These are phyloP conservation scores for Fusarium dlaminii DNA, from an alignment of 2,329 filamentous ascomycete species.

Conservation along the genomic window DNA sequence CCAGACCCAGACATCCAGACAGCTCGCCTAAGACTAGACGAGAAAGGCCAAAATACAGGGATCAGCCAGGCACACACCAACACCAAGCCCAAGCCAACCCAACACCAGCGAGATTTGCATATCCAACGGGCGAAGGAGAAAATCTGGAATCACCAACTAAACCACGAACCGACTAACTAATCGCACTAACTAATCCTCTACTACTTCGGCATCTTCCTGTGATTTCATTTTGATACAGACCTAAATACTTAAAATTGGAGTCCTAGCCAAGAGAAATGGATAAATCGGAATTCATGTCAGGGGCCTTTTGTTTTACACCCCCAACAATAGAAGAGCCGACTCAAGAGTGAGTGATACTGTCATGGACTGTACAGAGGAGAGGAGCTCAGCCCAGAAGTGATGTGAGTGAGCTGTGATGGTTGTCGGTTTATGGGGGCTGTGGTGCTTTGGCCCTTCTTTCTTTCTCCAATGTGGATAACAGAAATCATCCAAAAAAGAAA, in stretches of 20 bases:
- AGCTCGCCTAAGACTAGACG: constrained; percentile 1
- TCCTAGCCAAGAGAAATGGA: background rate
- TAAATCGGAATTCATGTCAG: background rate
- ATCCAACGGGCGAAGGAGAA: background rate
- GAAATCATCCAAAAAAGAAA: background rate
- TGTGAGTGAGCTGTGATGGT: background rate
- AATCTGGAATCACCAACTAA: constrained; percentile 12
- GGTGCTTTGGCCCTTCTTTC: constrained; percentile 23
- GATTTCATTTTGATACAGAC: constrained; percentile 14
- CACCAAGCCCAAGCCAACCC: background rate
- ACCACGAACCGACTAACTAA: background rate
- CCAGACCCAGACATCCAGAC: constrained; percentile 12
- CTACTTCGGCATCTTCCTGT: constrained; percentile 16
- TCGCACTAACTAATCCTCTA: background rate
- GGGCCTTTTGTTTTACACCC: constrained; percentile 6
- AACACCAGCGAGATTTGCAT: constrained; percentile 5
- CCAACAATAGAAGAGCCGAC: constrained; percentile 16
- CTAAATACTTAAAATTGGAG: constrained; percentile 6
- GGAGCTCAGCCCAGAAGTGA: constrained; percentile 2
- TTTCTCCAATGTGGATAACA: constrained; percentile 5
- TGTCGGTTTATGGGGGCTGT: constrained; percentile 3
- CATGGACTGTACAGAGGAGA: background rate
- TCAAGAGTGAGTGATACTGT: background rate
- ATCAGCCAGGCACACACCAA: constrained; percentile 19
- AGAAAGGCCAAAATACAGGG: constrained; percentile 12